Base-by-base conservation (phyloP, 371 early-diverging fungal species). In the Mucor lusitanicus region DNA sequence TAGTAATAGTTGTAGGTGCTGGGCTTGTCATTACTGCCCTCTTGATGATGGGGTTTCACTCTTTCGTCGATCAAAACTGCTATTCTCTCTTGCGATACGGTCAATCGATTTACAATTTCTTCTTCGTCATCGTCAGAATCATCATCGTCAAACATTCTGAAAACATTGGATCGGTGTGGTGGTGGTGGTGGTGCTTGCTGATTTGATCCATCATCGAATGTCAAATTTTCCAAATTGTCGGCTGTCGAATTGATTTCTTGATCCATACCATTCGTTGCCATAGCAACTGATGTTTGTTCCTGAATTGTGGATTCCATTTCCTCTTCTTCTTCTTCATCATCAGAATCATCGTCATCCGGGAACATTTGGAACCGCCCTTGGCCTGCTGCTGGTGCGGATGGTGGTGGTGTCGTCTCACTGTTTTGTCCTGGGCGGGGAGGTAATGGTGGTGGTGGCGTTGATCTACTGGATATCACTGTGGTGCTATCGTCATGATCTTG, bases 121-220 rank as follows among this genome's bases (percentile, higher is more conserved):
- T 63, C 46, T 21, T 57, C 59, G 21, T 48, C 58, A 30, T 61
- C 58, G 21, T 61, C 63, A 3, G 61, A 65, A 28, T 70, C 70
- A 32, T 42, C 44, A 48, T 70, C 70, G 8, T 56, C 60, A 59
- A 70, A 70, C 67, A 70, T 62, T 40, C 42, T 37, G 30, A 63
- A 63, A 6, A 65, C 62, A 50, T 40, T 50, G 27, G 25, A 33
- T 33, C 11, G 27, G 25, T 21, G 35, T 48, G 15, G 8, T 9
- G 33, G 33, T 3, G 33, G 39, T 17, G 33, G 33, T 7, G 33
- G 39, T 17, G 12, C 21, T 35, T 30, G 57, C 44, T 32, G 65
- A 56, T 56, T n/a, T 15, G 65, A 2, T 53, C 53, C 6, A 25
- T 28, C 19, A n/a, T 28, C 27, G n/a, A 19, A 23, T 8, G 61